These are phyloP conservation scores for Tulasnella sp. DNA, from an alignment of 768 basidiomycete species.

Conservation along the genomic window DNA sequence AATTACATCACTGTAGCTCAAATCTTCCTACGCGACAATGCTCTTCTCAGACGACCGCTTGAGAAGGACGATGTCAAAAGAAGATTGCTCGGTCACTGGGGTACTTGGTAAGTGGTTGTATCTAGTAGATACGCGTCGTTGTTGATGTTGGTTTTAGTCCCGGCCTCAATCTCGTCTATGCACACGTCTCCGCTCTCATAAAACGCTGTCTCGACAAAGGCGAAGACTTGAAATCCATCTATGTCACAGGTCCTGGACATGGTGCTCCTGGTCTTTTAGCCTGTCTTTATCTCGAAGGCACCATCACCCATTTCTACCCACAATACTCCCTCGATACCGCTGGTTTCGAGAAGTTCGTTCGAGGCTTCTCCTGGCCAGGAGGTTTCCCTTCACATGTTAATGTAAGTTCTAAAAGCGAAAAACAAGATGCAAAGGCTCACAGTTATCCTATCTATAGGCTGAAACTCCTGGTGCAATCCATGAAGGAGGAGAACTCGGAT, in stretches of 20 bases:
- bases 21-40: conserved; percentile 71
- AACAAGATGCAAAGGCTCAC: conserved; percentile 24
- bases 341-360: conserved; percentile 49
- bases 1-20: conserved; percentile 39
- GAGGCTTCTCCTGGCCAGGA: conserved; percentile 65
- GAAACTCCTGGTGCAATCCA: conserved; percentile 84
- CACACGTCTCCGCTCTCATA: conserved; percentile 45
- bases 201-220: conserved; percentile 32
- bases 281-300: conserved; percentile 65
- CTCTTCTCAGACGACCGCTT: conserved; percentile 47
- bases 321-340: conserved; percentile 27
- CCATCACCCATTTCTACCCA: conserved; percentile 32
- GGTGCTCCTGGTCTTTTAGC: conserved; percentile 82
- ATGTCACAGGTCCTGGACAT: conserved; percentile 56
- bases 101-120: conserved; percentile 31
- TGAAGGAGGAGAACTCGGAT: conserved; percentile 80
- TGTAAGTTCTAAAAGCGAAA: conserved; percentile 19
- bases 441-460: conserved; percentile 40
- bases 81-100: conserved; percentile 74
- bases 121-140: not conserved
- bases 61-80: conserved; percentile 62
- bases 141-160: conserved; percentile 37
- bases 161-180: conserved; percentile 55
- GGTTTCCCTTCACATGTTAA: conserved; percentile 62
- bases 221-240: conserved; percentile 46